These are phyloP conservation scores for Moelleriella libera DNA, from an alignment of 2,329 filamentous ascomycete genomes.

Conservation along the genomic window DNA sequence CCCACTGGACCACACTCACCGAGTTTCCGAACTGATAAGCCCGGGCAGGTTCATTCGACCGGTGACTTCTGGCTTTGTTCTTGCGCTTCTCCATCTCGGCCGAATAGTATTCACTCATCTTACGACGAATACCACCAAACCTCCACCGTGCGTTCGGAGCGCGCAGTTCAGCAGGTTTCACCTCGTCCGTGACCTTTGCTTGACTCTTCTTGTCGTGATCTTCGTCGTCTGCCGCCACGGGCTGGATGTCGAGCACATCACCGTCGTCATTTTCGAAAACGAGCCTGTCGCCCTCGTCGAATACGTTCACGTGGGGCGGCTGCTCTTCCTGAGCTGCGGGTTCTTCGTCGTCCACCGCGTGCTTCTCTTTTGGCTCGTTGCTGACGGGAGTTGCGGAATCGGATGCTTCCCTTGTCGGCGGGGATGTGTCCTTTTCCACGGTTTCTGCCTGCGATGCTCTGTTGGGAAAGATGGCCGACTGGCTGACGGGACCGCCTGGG, in stretches of 20 bases:
- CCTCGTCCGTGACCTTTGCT: neutral
- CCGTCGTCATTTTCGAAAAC: constrained; percentile 78
- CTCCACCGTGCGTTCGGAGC: constrained; percentile 14
- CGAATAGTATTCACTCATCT: constrained; percentile 36
- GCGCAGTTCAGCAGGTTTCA: neutral
- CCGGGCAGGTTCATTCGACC: constrained; percentile 56
- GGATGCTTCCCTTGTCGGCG: constrained; percentile 15
- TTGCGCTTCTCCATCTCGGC: constrained; percentile 51
- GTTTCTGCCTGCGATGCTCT: constrained; percentile 17
- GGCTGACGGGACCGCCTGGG: constrained; percentile 74
- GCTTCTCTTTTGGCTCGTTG: constrained; percentile 18
- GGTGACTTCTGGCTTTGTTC: constrained; percentile 44
- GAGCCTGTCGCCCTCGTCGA: constrained; percentile 65
- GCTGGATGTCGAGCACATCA: constrained; percentile 61
- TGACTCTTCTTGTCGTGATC: constrained; percentile 1
- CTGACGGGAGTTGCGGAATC: constrained; percentile 17
- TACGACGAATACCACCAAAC: constrained; percentile 30
- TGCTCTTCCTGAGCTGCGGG: constrained; percentile 7
- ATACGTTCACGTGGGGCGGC: constrained; percentile 45
- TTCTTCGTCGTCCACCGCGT: constrained; percentile 11
- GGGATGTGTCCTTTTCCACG: constrained; percentile 15
- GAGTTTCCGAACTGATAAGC: constrained; percentile 79
- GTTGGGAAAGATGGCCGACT: constrained; percentile 75
- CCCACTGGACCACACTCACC: constrained; percentile 20
- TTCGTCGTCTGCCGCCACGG: constrained; percentile 5